These are phyloP conservation scores for Kwoniella europaea DNA, from an alignment of 768 basidiomycete genomes.

Conservation along the genomic window DNA sequence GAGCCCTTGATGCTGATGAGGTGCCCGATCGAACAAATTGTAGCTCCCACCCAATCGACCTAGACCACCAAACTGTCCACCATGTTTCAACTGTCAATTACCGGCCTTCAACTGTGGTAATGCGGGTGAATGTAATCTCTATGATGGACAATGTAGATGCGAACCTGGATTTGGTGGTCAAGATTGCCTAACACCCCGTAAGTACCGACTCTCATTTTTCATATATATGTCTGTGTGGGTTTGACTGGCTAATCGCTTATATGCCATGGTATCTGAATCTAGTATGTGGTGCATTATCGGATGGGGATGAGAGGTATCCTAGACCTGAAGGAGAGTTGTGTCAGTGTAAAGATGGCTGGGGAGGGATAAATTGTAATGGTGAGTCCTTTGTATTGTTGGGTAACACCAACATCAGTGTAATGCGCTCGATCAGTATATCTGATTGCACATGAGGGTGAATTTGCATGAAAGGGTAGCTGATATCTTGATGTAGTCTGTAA, in stretches of 20 bases:
- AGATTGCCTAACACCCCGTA: constrained; percentile 90
- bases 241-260: no score
- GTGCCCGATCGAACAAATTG: background rate
- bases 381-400: constrained; percentile 38
- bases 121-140: constrained; percentile 85
- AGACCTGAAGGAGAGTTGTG: constrained; percentile 77
- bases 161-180: constrained; percentile 97
- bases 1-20: background rate
- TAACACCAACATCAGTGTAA: background rate
- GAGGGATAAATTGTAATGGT: constrained; percentile 98
- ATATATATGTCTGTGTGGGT: no score
- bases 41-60: constrained; percentile 22
- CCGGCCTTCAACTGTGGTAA: constrained; percentile 92
- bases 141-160: constrained; percentile 94
- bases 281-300: constrained; percentile 95
- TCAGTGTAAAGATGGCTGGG: constrained; percentile 93
- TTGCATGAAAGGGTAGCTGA: background rate
- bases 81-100: constrained; percentile 93
- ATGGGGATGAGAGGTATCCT: constrained; percentile 81
- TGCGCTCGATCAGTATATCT: background rate
- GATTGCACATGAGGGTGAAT: background rate
- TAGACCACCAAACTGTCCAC: constrained; percentile 55
- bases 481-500: constrained; percentile 71
- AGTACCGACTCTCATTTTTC: constrained; percentile 52
- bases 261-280: background rate